phyloP scores from a whole-genome alignment of 2,329 filamentous ascomycete species.

The Neopestalotiopsis clavispora region DNA sequence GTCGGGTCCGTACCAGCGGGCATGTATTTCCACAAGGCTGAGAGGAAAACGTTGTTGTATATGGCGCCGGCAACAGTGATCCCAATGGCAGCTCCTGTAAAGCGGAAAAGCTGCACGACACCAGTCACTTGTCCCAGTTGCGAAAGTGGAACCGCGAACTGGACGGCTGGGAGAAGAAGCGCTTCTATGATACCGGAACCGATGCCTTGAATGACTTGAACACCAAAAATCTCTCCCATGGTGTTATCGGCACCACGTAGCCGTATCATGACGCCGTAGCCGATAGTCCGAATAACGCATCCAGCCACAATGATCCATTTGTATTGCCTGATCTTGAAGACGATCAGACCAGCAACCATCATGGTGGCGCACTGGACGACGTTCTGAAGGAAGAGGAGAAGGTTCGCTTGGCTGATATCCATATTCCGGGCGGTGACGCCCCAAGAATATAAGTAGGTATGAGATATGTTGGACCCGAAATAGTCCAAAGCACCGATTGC shows the following conservation, averaged over 20 bases:
- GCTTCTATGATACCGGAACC: constrained; percentile 17
- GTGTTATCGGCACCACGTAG: constrained; percentile 7
- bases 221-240: constrained; percentile 15
- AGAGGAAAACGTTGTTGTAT: constrained; percentile 16
- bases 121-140: constrained; percentile 19
- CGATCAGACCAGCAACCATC: constrained; percentile 13
- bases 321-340: constrained; percentile 17
- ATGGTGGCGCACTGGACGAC: constrained; percentile 16
- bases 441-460: constrained; percentile 21
- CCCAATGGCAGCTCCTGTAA: constrained; percentile 18
- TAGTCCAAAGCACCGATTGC: constrained; percentile 14
- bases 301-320: constrained; percentile 20
- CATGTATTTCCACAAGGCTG: constrained; percentile 12
- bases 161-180: constrained; percentile 1
- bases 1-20: background rate
- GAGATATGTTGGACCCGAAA: constrained; percentile 12
- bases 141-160: constrained; percentile 11
- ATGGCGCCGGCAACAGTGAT: constrained; percentile 19
- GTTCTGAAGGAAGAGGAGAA: constrained; percentile 33
- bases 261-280: constrained; percentile 20
- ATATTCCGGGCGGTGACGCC: constrained; percentile 15
- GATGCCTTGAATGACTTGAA: constrained; percentile 19
- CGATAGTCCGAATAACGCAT: constrained; percentile 19
- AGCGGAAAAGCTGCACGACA: constrained; percentile 13
- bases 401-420: background rate